Conservation (phyloP, 2,329 filamentous ascomycete species). For the Phaeomoniella chlamydospora region DNA sequence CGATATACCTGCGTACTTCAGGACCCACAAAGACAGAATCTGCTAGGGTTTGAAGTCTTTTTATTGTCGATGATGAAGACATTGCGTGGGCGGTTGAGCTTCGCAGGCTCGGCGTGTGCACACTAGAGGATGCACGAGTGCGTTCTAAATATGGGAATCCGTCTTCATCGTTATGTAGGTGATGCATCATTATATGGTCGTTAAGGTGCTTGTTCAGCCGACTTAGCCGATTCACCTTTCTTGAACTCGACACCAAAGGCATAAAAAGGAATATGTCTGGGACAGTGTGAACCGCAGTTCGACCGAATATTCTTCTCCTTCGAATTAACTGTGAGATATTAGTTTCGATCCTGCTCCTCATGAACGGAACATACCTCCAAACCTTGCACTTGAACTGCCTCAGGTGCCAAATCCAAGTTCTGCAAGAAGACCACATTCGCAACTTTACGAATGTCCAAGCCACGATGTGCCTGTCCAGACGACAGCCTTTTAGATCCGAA, state of each 20-base stretch:
- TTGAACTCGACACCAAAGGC: constrained; percentile 43
- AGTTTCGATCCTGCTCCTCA: constrained; percentile 4
- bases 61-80: constrained; percentile 31
- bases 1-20: constrained; percentile 69
- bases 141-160: constrained; percentile 40
- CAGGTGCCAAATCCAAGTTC: constrained; percentile 60
- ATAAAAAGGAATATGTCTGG: constrained; percentile 71
- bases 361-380: constrained; percentile 31
- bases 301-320: constrained; percentile 62
- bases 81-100: background rate
- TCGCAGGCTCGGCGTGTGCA: background rate
- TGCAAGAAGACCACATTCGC: constrained; percentile 74
- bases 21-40: constrained; percentile 50
- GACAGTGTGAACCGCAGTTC: constrained; percentile 56
- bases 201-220: constrained; percentile 27
- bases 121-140: background rate
- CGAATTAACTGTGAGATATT: constrained; percentile 54
- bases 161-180: background rate
- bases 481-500: background rate
- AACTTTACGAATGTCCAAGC: constrained; percentile 40
- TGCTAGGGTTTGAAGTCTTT: constrained; percentile 43
- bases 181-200: background rate
- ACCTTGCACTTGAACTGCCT: constrained; percentile 68
- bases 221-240: constrained; percentile 16
- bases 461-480: constrained; percentile 6